Base-by-base conservation (phyloP, 306 rosid species). In the Mimosa bimucronata region DNA sequence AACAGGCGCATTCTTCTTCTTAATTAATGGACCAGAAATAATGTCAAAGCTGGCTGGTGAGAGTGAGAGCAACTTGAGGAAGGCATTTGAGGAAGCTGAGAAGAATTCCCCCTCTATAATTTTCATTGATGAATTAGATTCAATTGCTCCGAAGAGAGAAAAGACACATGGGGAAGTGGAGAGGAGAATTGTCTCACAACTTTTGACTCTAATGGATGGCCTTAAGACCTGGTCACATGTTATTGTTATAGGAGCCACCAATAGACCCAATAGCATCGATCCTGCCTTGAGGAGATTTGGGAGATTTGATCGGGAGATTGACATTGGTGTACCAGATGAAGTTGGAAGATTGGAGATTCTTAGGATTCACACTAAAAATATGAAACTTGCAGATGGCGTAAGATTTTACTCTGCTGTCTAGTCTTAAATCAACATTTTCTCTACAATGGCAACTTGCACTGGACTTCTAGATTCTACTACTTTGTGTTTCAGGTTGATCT, bases 31-130 rank as follows among this genome's bases (percentile, higher is more conserved):
- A 7, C 92, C 95, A 1, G 91, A 91, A 79, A 91, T 91, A 21
- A 91, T 91, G 95, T 91, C 92, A 0, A 91, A 91, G 86, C 79
- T 91, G 31, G 95, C 92, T n/a, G 92, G 92, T 66, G 91, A 91
- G 81, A 89, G 90, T 64, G 95, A 89, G 70, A 91, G 91, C 77
- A 91, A 91, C 70, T 78, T 91, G 75, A 91, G 92, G 83, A 89
- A 91, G 84, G 95, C 90, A 25, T 91, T 91, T 79, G 90, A 89
- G 71, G 95, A 91, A 87, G 92, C 90, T 14, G 90, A 91, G 77
- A 91, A 87, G 87, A 91, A 91, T 86, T 83, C 92, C 25, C 95
- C 95, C n/a, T 82, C 95, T 23, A 91, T 88, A 77, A 90, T 90
- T 61, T 90, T 90, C 64, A 85, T 90, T 65, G 92, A 90, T 80